Base-by-base conservation (phyloP, 129 eudicot species). In the Centrapalus pauciflorus region DNA sequence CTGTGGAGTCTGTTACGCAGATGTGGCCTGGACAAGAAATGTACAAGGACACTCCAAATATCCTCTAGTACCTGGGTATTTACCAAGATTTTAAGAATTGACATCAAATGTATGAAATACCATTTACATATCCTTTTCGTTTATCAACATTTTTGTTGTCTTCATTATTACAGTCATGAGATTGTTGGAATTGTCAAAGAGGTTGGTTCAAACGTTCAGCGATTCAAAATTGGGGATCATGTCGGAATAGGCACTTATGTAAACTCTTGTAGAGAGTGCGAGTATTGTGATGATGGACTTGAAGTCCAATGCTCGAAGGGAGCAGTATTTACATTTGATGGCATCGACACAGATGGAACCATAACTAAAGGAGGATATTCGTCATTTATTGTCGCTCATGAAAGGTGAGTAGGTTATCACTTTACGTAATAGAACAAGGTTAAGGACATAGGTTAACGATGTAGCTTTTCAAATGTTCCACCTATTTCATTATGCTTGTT, bases 21-120 rank as follows among this genome's bases (percentile, higher is more conserved):
- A 93, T 81, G 89, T 93, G 54, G 50, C 27, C 5, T 93, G 98
- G 98, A 93, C 96, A 1, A 84, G 88, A 74, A 93, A 83, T 56
- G 30, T 7, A 50, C 28, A 62, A 11, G 95, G 87, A 21, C 77
- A 75, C 69, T 81, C 98, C 12, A 93, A 85, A 19, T 93, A 93
- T 74, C 98, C 98, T 43, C 52, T 93, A 5, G 98, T 93, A 55
- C 98, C 98, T 3, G 98, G 98, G 98, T 93, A 85, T 55, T 79
- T 51, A 28, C 25, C 23, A 10, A 21, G n/a, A 72, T 13, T 16
- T 51, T 33, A 33, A 27, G 23, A 59, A 20, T 72, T 45, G 20
- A 41, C 65, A 38, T 17, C 33, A 25, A 12, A 30, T 10, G 17
- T 52, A 14, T 7, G 5, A n/a, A 35, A 41, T 14, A 17, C 17